Evolutionary conservation across 495 filamentous ascomycete species (phyloP).

Genomic region (Hypomontagnella monticulosa): DNA sequence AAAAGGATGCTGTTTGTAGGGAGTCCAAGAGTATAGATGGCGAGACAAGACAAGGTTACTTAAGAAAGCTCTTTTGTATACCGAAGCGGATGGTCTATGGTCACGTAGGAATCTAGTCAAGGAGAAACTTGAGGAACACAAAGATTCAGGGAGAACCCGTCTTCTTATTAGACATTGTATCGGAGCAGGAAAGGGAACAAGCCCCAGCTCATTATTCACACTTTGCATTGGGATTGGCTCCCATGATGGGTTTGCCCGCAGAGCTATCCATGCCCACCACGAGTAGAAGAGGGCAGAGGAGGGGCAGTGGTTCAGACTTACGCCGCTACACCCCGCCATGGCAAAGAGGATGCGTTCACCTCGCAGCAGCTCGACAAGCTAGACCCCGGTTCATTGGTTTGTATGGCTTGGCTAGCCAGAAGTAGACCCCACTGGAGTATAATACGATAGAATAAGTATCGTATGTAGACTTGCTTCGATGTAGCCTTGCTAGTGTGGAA

Average conservation of each 20-base stretch:
- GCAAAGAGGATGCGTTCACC: slow-evolving; percentile 28
- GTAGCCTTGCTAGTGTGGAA: slow-evolving; percentile 19
- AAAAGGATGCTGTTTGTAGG: slow-evolving; percentile 6
- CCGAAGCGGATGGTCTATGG: not conserved
- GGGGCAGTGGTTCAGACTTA: slow-evolving; percentile 34
- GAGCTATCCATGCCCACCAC: slow-evolving; percentile 33
- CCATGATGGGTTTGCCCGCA: slow-evolving; percentile 33
- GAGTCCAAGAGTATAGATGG: slow-evolving; percentile 8
- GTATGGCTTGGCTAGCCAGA: slow-evolving; percentile 19
- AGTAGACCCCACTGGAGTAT: slow-evolving; percentile 25
- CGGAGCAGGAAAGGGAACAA: slow-evolving; percentile 18
- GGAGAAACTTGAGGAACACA: slow-evolving; percentile 14
- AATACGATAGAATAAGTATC: slow-evolving; percentile 9
- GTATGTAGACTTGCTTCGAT: slow-evolving; percentile 3
- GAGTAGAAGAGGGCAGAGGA: slow-evolving; percentile 31
- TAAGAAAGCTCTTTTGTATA: slow-evolving; percentile 6
- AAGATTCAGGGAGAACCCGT: slow-evolving; percentile 16
- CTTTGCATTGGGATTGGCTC: slow-evolving; percentile 33
- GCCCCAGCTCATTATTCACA: slow-evolving; percentile 27
- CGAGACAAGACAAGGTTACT: not conserved
- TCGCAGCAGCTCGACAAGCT: slow-evolving; percentile 37
- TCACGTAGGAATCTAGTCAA: slow-evolving; percentile 12
- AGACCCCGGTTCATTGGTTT: slow-evolving; percentile 30
- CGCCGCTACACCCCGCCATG: slow-evolving; percentile 30
- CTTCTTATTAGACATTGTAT: slow-evolving; percentile 32